phyloP scores from a whole-genome alignment of 495 filamentous ascomycete genomes.

The Umbilicaria muhlenbergii region DNA sequence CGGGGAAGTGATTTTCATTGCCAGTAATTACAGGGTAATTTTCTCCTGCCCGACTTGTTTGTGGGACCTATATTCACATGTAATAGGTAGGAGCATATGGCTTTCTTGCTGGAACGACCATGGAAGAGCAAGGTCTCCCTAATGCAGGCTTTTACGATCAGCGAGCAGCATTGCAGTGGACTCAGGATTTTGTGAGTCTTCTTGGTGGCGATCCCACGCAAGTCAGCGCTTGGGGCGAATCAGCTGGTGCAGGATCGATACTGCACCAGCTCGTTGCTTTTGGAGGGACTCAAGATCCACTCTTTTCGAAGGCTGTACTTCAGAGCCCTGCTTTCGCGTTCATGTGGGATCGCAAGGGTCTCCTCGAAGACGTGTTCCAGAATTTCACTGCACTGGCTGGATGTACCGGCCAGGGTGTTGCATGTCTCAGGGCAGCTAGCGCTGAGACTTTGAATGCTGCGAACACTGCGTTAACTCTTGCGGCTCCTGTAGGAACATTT shows the following conservation, averaged over 20 bases:
- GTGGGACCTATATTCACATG: conserved; percentile 13
- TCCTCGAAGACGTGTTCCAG: conserved; percentile 23
- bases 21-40: conserved; percentile 28
- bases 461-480: conserved; percentile 22
- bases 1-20: conserved; percentile 28
- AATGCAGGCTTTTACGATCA: conserved; percentile 38
- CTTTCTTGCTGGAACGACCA: conserved; percentile 34
- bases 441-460: conserved; percentile 21
- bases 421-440: conserved; percentile 26
- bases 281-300: conserved; percentile 27
- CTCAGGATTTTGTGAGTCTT: conserved; percentile 22
- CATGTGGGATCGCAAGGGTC: conserved; percentile 24
- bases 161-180: conserved; percentile 25
- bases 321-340: conserved; percentile 32
- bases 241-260: conserved; percentile 25
- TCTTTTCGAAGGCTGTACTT: conserved; percentile 29
- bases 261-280: conserved; percentile 24
- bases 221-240: conserved; percentile 30
- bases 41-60: neutral
- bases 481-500: conserved; percentile 22
- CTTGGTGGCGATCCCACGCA: conserved; percentile 29
- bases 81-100: conserved; percentile 34
- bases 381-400: conserved; percentile 28
- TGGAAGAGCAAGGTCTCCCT: conserved; percentile 27
- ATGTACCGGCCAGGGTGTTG: conserved; percentile 27